Conservation (phyloP, 495 filamentous ascomycete species). For the Symbiotaphrina buchneri region DNA sequence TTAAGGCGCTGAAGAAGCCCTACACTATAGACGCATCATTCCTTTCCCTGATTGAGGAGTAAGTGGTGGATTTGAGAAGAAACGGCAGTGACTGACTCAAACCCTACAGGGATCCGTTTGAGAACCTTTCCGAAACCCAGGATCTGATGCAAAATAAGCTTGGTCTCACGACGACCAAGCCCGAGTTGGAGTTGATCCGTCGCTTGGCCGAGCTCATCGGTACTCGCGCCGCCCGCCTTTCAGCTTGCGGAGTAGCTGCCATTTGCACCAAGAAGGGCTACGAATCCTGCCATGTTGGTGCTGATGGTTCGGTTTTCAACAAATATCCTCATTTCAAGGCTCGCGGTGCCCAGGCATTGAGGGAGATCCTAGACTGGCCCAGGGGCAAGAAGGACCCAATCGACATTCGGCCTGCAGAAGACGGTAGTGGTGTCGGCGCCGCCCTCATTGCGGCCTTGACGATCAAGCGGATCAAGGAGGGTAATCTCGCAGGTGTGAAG, state of each 20-base stretch:
- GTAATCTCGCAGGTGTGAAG: constrained; percentile 7
- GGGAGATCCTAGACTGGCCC: constrained; percentile 9
- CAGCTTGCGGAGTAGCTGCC: constrained; percentile 6
- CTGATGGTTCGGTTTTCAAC: constrained; percentile 8
- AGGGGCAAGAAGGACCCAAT: constrained; percentile 8
- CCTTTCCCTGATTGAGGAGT: constrained; percentile 7
- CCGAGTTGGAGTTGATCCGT: constrained; percentile 7
- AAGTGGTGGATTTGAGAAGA: not conserved
- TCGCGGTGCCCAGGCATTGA: constrained; percentile 5
- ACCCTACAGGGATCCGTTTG: constrained; percentile 5
- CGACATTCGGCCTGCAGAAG: constrained; percentile 8
- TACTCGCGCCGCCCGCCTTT: constrained; percentile 8
- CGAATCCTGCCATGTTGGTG: constrained; percentile 7
- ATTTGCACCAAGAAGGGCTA: constrained; percentile 8
- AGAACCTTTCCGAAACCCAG: constrained; percentile 6
- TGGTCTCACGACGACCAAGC: constrained; percentile 1
- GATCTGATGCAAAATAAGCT: constrained; percentile 4
- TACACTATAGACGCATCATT: constrained; percentile 7
- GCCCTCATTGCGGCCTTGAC: constrained; percentile 10
- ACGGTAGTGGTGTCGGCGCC: constrained; percentile 10
- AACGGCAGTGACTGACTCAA: not conserved
- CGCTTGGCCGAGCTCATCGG: constrained; percentile 7
- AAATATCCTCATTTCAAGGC: constrained; percentile 8
- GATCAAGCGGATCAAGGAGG: constrained; percentile 6
- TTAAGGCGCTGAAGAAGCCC: constrained; percentile 6